Base-by-base conservation (phyloP, 306 rosid genomes). In the Gynostemma pentaphyllum region DNA sequence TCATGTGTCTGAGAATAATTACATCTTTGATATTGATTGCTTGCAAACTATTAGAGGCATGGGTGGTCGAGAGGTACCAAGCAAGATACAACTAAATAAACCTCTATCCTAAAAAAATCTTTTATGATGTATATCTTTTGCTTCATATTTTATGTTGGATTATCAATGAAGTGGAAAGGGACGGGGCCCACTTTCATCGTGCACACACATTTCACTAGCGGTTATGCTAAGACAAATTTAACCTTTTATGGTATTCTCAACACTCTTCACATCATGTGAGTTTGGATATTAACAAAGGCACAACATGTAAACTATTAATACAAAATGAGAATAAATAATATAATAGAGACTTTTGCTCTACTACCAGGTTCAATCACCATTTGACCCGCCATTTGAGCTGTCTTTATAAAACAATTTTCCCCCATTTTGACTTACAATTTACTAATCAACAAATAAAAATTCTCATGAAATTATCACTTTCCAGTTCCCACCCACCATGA, bases 21-120 rank as follows among this genome's bases (percentile, higher is more conserved):
- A 86, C 57, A 88, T 92, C 69, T 92, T 92, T 73, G 99, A 92
- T 73, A 84, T 92, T 22, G 99, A 92, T 73, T 86, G 95, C 75
- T 75, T 88, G 81, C 99, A 92, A 68, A 92, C 99, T 0, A 88
- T 92, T 72, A 88, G 83, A 60, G 96, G 95, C 14, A 68, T 88
- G 44, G 99, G 86, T 66, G 94, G 95, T 70, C 83, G 99, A 75
- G 94, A 88, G 98, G 98, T 92, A 81, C 30, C 30, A 39, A 12
- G 11, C 65, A 37, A 37, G 30, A 28, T 45, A 64, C 52, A 26
- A 23, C 70, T 32, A 21, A 28, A 27, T 14, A 19, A 37, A 28
- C n/a, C 19, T 6, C 19, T 36, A 0, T 34, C 23, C 11, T 12
- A 21, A 21, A 16, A 5, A 21, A 37, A 37, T 34, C 13, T 59